These are phyloP conservation scores for Polytrichum commune DNA, from an alignment of 225 moss, liverwort and hornwort species.

Conservation along the genomic window DNA sequence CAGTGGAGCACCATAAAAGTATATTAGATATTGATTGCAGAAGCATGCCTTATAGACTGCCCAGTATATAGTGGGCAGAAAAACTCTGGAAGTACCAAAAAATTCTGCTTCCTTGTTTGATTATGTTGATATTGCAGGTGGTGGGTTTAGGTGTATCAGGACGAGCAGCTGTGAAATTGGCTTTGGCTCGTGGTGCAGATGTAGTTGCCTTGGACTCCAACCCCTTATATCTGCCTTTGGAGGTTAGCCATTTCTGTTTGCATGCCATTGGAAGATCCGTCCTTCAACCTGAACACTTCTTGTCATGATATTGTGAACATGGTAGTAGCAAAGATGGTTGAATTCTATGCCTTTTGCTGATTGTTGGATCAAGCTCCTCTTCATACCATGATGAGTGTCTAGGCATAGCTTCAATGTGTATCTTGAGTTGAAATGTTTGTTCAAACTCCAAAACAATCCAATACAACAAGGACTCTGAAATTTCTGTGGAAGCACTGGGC, in stretches of 20 bases:
- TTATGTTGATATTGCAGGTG: constrained; percentile 43
- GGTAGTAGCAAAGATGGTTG: too few species aligned
- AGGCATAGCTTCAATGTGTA: too few species aligned
- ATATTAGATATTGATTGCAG: not conserved
- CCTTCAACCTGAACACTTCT: too few species aligned
- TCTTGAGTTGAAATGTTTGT: too few species aligned
- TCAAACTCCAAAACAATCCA: too few species aligned
- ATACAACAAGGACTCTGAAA: too few species aligned
- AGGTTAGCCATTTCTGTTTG: constrained; percentile 41
- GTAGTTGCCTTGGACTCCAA: constrained; percentile 87
- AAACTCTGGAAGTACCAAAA: too few species aligned
- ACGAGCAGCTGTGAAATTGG: constrained; percentile 83
- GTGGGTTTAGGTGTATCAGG: constrained; percentile 93
- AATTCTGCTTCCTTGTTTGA: not conserved
- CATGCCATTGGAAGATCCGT: too few species aligned
- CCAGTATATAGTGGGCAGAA: too few species aligned
- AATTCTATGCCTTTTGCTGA: not conserved
- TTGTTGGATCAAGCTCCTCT: not conserved
- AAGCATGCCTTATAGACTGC: not conserved
- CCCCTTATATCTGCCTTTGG: constrained; percentile 44
- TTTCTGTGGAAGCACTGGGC: too few species aligned
- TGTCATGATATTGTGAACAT: too few species aligned
- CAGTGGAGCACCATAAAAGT: not conserved
- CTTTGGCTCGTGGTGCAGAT: constrained; percentile 84
- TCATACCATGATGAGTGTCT: too few species aligned